Conservation (phyloP, 257 asterid genomes). For the Solanum dulcamara region DNA sequence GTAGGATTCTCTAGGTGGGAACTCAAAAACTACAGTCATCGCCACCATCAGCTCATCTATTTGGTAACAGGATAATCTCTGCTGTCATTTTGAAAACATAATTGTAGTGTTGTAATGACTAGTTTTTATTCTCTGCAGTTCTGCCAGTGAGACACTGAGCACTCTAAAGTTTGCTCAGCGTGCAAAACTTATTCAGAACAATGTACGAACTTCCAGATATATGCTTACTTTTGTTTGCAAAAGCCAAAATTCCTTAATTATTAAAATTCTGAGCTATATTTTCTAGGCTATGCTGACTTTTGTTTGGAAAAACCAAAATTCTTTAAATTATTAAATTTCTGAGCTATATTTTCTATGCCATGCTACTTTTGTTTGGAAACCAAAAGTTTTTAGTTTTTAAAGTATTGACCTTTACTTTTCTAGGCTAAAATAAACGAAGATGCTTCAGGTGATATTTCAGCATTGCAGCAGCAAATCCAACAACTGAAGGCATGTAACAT, state of each 20-base stretch:
- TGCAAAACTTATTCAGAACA: conserved; percentile 82
- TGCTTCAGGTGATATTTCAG: conserved; percentile 65
- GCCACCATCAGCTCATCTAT: conserved; percentile 82
- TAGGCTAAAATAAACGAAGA: conserved; percentile 91
- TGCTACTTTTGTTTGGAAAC: background rate
- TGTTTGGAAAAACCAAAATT: background rate
- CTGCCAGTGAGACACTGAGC: conserved; percentile 70
- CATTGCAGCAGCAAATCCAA: conserved; percentile 67
- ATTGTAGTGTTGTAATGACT: background rate
- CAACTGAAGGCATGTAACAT: conserved; percentile 47
- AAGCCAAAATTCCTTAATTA: background rate
- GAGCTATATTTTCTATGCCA: background rate
- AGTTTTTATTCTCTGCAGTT: conserved; percentile 29
- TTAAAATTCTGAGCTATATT: background rate
- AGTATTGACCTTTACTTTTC: background rate
- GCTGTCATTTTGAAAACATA: background rate
- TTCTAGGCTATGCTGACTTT: background rate
- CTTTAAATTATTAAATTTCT: background rate
- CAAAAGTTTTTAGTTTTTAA: background rate
- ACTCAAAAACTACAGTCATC: conserved; percentile 75
- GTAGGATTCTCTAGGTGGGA: conserved; percentile 94
- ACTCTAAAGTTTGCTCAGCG: conserved; percentile 88
- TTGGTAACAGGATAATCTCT: conserved; percentile 28
- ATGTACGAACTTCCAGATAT: conserved; percentile 28
- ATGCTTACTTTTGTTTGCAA: background rate